Percentiles rank a stretch among this genome's conserved stretches.
Conservation (phyloP, 2,329 filamentous ascomycete genomes). For the Akanthomyces muscarius region DNA sequence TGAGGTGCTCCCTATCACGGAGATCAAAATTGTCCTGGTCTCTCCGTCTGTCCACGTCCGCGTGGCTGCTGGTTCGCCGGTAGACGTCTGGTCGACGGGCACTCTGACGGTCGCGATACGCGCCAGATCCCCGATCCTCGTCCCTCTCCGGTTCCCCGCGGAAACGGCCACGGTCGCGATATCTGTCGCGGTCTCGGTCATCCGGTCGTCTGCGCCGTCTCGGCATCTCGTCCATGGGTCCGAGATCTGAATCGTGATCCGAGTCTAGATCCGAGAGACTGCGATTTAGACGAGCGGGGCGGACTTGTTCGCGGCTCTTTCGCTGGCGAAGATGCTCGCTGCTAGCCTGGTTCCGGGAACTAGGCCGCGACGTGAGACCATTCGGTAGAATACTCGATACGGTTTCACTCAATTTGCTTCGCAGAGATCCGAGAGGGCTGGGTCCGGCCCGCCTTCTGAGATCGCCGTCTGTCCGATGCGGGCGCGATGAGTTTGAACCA, state of each 20-base stretch:
- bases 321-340: constrained; percentile 30
- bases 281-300: constrained; percentile 37
- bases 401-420: constrained; percentile 43
- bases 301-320: constrained; percentile 39
- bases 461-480: constrained; percentile 37
- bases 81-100: constrained; percentile 38
- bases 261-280: constrained; percentile 41
- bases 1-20: constrained; percentile 30
- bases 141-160: constrained; percentile 30
- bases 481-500: constrained; percentile 28
- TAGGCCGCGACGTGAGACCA: constrained; percentile 32
- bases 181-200: constrained; percentile 36
- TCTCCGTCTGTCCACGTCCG: constrained; percentile 43
- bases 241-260: constrained; percentile 33
- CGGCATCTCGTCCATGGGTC: constrained; percentile 31
- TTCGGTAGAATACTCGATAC: constrained; percentile 41
- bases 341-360: constrained; percentile 31
- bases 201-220: constrained; percentile 32
- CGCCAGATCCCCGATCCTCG: constrained; percentile 29
- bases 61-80: constrained; percentile 47
- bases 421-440: constrained; percentile 37
- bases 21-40: constrained; percentile 33
- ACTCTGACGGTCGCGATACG: constrained; percentile 32
- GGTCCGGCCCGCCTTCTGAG: constrained; percentile 32
- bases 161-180: constrained; percentile 31